Base-by-base conservation (phyloP, 2,329 filamentous ascomycete species). In the Sporothrix pallida region DNA sequence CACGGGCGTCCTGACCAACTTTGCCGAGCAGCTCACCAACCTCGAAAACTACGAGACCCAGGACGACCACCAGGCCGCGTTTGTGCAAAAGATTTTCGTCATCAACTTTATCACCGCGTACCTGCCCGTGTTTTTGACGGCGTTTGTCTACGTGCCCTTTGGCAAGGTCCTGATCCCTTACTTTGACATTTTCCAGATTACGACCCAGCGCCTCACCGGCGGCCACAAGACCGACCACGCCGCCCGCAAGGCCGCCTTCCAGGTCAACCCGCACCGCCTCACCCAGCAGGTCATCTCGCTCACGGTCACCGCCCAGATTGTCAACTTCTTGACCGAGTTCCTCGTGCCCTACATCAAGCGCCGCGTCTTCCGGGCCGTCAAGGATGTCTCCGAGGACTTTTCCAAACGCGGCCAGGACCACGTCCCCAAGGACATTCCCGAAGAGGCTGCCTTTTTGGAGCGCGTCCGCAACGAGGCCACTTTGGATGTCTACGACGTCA, bases 251-350 rank as follows among this genome's bases (percentile, higher is more conserved):
- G 69, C 86, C 88, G 31, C 65, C 44, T 99, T 98, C 81, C 86
- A 90, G 71, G 93, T 98, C 82, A 94, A 98, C 79, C 92, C 94
- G 0, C 87, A 91, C 76, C 88, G 96, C 17, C 89, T 98, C 50
- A 92, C 91, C 78, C 93, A 94, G 78, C 95, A 98, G 81, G 93
- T 98, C 80, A 96, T 98, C 76, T 98, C 97, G 83, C 96, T 97
- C 76, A 97, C 95, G 0, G 93, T 98, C 46, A 98, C 95, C 0
- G 95, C 94, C 0, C 95, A 98, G 80, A 88, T 98, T 52, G 91
- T 99, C 78, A 96, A 93, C 80, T 91, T 98, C 72, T 90, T 88
- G 13, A 90, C 95, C 75, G 96, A 99, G 81, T 89, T 94, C 5
- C 84, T 98, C 50, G 89, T 98, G 1, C 96, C 96, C 0, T 94